Evolutionary conservation across 345 rosid genomes (phyloP).

Genomic region (Schrenkiella parvula): DNA sequence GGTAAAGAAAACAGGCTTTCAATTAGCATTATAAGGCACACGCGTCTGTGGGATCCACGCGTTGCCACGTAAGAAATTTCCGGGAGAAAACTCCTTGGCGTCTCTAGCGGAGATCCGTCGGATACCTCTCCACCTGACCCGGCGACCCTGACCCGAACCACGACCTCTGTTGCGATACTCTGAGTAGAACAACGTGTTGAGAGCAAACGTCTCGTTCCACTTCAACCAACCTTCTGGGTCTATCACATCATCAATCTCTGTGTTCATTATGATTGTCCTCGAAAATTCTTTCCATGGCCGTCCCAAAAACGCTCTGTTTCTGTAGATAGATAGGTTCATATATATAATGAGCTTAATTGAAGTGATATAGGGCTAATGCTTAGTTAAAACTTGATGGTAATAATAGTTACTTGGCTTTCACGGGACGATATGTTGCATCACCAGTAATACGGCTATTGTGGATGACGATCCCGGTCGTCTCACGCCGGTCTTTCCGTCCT

Average conservation of each 20-base stretch:
- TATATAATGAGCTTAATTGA: background rate
- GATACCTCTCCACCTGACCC: slow-evolving; percentile 65
- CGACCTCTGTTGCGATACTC: slow-evolving; percentile 65
- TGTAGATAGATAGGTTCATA: background rate
- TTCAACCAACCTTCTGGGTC: slow-evolving; percentile 66
- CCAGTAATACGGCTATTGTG: slow-evolving; percentile 57
- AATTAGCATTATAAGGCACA: slow-evolving; percentile 40
- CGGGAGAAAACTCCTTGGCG: slow-evolving; percentile 34
- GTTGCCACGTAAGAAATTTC: slow-evolving; percentile 39
- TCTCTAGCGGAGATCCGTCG: slow-evolving; percentile 23
- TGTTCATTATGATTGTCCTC: slow-evolving; percentile 56
- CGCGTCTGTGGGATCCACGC: slow-evolving; percentile 46
- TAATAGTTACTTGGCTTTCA: slow-evolving; percentile 33
- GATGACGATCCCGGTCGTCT: slow-evolving; percentile 53
- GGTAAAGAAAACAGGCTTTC: background rate
- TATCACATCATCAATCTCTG: slow-evolving; percentile 47
- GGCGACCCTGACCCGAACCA: slow-evolving; percentile 40
- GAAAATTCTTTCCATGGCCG: slow-evolving; percentile 69
- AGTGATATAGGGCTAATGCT: background rate
- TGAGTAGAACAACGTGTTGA: slow-evolving; percentile 46
- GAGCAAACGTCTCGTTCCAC: slow-evolving; percentile 47
- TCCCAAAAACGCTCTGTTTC: slow-evolving; percentile 54
- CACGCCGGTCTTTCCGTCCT: slow-evolving; percentile 46
- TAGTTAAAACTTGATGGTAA: background rate
- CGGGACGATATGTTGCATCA: slow-evolving; percentile 31